Percentiles rank a stretch among this genome's conserved stretches.
phyloP scores from a whole-genome alignment of 495 filamentous ascomycete species.

The Cercophora sp. region DNA sequence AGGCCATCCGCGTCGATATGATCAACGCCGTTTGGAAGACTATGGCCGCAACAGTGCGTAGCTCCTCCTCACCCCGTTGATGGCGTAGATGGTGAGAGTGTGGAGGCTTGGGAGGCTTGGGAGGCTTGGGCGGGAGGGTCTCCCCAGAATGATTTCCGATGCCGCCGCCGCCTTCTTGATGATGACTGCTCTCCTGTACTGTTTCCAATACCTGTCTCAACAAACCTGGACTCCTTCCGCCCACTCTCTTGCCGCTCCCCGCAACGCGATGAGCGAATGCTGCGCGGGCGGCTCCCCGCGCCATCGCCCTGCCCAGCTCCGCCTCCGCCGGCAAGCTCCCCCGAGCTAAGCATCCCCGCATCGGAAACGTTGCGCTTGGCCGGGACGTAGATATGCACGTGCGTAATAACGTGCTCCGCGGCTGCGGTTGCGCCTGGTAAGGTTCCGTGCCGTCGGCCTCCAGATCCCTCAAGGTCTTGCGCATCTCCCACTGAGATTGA shows the following conservation, averaged over 20 bases:
- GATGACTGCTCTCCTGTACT: neutral
- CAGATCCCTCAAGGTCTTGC: conserved; percentile 25
- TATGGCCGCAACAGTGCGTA: neutral
- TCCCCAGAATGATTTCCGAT: conserved; percentile 15
- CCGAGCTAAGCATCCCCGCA: conserved; percentile 1
- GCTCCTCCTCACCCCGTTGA: neutral
- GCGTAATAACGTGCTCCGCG: conserved; percentile 15
- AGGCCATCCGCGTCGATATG: conserved; percentile 11
- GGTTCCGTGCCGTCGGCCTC: neutral
- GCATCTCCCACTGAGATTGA: conserved; percentile 16
- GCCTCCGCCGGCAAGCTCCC: neutral
- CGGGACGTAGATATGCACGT: conserved; percentile 22
- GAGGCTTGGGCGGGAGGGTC: too few relatives aligned
- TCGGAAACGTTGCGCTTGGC: conserved; percentile 1
- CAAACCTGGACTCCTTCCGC: neutral
- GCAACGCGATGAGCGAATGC: conserved; percentile 17
- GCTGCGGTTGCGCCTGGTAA: too few relatives aligned
- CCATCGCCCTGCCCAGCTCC: conserved; percentile 21
- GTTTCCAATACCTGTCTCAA: neutral
- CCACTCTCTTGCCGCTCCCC: neutral
- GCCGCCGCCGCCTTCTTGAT: conserved; percentile 15
- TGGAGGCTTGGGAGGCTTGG: too few relatives aligned
- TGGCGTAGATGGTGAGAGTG: too few relatives aligned
- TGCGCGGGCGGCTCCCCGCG: conserved; percentile 25
- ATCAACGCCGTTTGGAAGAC: conserved; percentile 6